phyloP scores from a whole-genome alignment of 306 rosid species.

The Rubus idaeus region DNA sequence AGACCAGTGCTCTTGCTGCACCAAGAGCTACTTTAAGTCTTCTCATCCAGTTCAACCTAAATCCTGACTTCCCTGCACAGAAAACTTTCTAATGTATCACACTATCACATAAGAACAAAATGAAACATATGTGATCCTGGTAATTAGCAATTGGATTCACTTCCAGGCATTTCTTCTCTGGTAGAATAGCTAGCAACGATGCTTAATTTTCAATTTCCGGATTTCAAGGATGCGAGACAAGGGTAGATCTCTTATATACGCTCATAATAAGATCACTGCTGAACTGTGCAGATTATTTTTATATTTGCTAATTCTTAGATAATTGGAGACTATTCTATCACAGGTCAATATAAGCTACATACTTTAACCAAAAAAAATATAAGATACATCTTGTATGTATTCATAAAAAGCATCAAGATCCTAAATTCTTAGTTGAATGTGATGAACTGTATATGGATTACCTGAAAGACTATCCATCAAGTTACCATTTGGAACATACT shows the following conservation, averaged over 20 bases:
- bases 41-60: slow-evolving; percentile 60
- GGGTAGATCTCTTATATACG: background rate
- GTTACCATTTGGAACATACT: slow-evolving; percentile 67
- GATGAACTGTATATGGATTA: slow-evolving; percentile 25
- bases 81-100: background rate
- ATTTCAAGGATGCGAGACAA: background rate
- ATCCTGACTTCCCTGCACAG: slow-evolving; percentile 56
- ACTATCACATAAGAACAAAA: background rate
- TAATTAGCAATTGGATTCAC: background rate
- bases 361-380: background rate
- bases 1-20: slow-evolving; percentile 54
- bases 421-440: background rate
- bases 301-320: background rate
- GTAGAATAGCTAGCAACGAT: background rate
- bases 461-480: slow-evolving; percentile 66
- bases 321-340: background rate
- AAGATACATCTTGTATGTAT: background rate
- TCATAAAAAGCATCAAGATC: background rate
- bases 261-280: background rate
- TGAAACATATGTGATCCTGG: background rate
- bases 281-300: background rate
- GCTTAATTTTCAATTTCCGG: background rate
- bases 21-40: slow-evolving; percentile 25
- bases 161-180: background rate
- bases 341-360: background rate